Evolutionary conservation across 345 rosid species (phyloP), one percentile per base, ranked within the genome.

Genomic region (Zanthoxylum bungeanum): DNA sequence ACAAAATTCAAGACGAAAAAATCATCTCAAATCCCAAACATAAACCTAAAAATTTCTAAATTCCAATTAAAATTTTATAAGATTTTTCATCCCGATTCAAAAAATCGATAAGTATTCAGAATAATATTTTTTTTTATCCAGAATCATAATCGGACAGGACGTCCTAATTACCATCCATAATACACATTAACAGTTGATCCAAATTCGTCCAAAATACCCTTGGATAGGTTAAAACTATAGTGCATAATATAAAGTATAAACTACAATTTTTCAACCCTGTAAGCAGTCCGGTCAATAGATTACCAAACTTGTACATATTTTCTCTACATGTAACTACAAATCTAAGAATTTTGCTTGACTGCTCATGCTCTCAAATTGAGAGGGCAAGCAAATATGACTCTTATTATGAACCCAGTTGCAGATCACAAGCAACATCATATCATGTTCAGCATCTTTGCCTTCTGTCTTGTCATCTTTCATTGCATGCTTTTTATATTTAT

Each of bases 391-490:
- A 39, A 14, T 39, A 5, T 24, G 30, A 68, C 36, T 53, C 51
- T 34, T 52, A 50, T 49, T 66, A 22, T 34, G 42, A 51, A 14
- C 37, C 47, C 24, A 37, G 37, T 56, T 6, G 9, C 10, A 9
- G 4, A 69, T 25, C 21, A 31, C 8, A 50, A 3, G 27, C 47
- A 75, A 10, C 34, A n/a, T n/a, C n/a, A 7, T 0, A 44, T 24
- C 51, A 56, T 55, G 44, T 55, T 55, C 37, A 60, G 76, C 72
- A 76, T 71, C 75, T 76, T 67, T 53, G 12, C 71, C 39, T 40
- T 58, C 4, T n/a, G 30, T 76, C 67, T 39, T 59, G 56, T 56
- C 36, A 69, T 69, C 53, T 50, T 50, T 49, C 58, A 10, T 21
- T 49, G 9, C 16, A 47, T 14, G 49, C 6, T 4, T 44, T 0